Evolutionary conservation across 2,329 filamentous ascomycete genomes (phyloP), one percentile per base, ranked within the genome.

Genomic region (Chrysoporthe deuterocubensis): DNA sequence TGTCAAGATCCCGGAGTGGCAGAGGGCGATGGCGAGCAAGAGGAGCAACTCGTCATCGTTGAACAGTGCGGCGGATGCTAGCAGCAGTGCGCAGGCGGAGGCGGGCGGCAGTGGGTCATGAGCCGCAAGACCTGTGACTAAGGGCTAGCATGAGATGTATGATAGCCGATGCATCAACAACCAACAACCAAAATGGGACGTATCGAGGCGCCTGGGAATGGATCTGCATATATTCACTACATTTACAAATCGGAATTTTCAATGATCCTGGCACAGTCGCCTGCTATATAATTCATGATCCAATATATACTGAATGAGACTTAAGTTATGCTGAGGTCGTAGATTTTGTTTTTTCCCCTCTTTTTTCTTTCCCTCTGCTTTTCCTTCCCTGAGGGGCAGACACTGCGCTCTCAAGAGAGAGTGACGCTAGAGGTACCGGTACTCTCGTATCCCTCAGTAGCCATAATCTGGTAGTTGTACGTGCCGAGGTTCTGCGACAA

Each of bases 1-100:
- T 79, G 90, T 91, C 13, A 89, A 90, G 13, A 94, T 94, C 72
- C 92, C 92, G 4, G 87, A 91, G 4, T 94, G 92, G 92, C 92
- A 94, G 79, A 86, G 93, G 84, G 90, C 90, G 60, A 89, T 89
- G 76, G 83, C 88, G 43, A 89, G 85, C 73, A 87, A 85, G 78
- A 66, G 65, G 60, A 69, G 64, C 64, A 67, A 72, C 72, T 42
- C 73, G 70, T 58, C 64, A 21, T 50, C 64, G 3, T 48, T 50
- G 44, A 72, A 70, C 52, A 64, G 37, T 52, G 44, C 57, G 7
- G 52, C 62, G 18, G 69, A 67, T 11, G 70, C 66, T 37, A 61
- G 65, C 16, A 66, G 68, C 16, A 61, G 65, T 44, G 62, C 67
- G 34, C 67, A 70, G 65, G 46, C 68, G 6, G 66, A 70, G 52